Evolutionary conservation across 1,284 basidiomycete genomes (phyloP), one percentile per base, ranked within the genome.

Genomic region (Rugosomyces carneus): DNA sequence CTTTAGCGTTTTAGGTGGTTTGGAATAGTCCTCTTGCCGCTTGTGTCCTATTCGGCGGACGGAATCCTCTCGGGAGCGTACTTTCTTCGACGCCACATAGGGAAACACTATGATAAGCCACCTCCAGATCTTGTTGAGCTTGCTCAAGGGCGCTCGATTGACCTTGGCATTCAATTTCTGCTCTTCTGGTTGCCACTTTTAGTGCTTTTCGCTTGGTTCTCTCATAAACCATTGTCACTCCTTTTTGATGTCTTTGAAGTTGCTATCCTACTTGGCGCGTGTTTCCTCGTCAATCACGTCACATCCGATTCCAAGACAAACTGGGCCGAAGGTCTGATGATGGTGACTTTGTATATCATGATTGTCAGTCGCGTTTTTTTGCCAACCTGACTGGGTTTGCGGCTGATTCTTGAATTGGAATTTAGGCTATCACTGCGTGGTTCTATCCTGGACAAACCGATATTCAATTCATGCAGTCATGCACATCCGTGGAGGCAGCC

Each of bases 251-350:
- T 68, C 34, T 84, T 78, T 55, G 81, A 84, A 57, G 75, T 84
- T 1, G 73, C 75, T 1, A 57, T 80, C 20, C 60, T 83, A 18
- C 61, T 85, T 11, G 78, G 74, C 0, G 69, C 79, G 0, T 80
- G 77, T 55, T 84, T 85, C 67, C 65, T 85, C 35, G 82, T 84
- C 37, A 86, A 83, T 62, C 82, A 82, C 57, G 76, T 84, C 37
- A 84, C 81, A 1, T 75, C 78, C 0, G 81, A 84, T 57, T 67
- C 77, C 5, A 82, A 83, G 63, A 84, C 81, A 0, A 84, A 84
- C 57, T 83, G 80, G 78, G 75, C 72, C 2, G 76, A 82, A 65
- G 80, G 81, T 1, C 60, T 72, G 38, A 72, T 77, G 32, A 72
- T 84, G 72, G 65, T 84, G 24, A 55, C 73, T 1, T 81, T 83